A percentile compares a stretch with the other conserved stretches of the same genome.
phyloP scores from a whole-genome alignment of 208 protist species.

The Leishmania braziliensis region DNA sequence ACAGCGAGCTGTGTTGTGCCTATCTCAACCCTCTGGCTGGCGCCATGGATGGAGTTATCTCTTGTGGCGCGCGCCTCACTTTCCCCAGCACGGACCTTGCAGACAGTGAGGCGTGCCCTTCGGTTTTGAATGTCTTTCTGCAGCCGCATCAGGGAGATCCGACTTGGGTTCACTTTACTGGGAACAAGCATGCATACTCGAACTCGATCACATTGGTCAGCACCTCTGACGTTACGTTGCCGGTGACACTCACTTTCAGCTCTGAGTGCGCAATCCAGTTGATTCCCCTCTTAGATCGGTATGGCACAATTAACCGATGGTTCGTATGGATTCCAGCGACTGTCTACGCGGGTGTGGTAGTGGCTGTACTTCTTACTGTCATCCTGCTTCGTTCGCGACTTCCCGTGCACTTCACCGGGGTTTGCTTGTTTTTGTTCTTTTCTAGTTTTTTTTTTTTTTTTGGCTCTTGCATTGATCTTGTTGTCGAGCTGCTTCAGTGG shows the following conservation, averaged over 20 bases:
- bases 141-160: neutral
- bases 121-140: conserved; percentile 13
- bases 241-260: conserved; percentile 28
- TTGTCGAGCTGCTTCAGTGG: conserved; percentile 62
- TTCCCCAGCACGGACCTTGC: conserved; percentile 10
- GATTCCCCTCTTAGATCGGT: conserved; percentile 39
- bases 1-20: conserved; percentile 20
- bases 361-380: conserved; percentile 27
- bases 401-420: conserved; percentile 23
- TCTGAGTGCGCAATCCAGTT: conserved; percentile 42
- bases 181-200: neutral
- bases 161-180: conserved; percentile 1
- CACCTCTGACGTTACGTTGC: conserved; percentile 19
- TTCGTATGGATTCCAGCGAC: conserved; percentile 69
- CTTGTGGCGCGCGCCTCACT: conserved; percentile 25
- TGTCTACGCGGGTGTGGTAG: conserved; percentile 44
- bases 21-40: conserved; percentile 37
- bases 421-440: conserved; percentile 44
- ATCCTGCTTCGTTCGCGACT: conserved; percentile 29
- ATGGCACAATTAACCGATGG: conserved; percentile 54
- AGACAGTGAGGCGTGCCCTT: conserved; percentile 2
- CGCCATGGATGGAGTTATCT: conserved; percentile 31
- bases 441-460: conserved; percentile 67
- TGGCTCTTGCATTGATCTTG: conserved; percentile 61
- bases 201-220: conserved; percentile 23